These are phyloP conservation scores for Pseudogymnoascus sp. DNA, from an alignment of 2,329 filamentous ascomycete genomes.

Conservation along the genomic window DNA sequence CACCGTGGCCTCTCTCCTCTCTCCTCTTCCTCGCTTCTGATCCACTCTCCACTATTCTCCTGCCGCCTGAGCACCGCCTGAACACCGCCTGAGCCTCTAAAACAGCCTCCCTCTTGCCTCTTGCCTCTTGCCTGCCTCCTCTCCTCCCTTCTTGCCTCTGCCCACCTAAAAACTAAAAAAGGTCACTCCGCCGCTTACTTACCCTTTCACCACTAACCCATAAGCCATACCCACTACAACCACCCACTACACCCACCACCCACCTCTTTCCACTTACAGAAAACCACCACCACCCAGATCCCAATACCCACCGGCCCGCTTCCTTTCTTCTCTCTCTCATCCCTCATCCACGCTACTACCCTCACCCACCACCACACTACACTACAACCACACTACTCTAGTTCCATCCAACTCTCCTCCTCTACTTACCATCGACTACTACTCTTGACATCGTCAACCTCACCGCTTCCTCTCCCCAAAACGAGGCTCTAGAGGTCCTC, in stretches of 20 bases:
- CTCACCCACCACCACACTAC: neutral
- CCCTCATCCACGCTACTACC: neutral
- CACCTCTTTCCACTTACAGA: neutral
- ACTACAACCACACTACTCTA: neutral
- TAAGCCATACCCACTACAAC: too few species aligned
- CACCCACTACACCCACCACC: too few species aligned
- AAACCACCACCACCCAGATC: too few species aligned
- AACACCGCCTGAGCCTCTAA: neutral
- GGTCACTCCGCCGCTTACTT: neutral
- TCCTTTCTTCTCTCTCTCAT: neutral
- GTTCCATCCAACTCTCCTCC: neutral
- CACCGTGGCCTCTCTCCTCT: neutral
- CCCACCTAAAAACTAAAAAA: neutral
- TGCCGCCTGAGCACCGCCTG: neutral
- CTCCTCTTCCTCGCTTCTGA: neutral
- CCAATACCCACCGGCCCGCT: neutral
- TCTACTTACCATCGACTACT: neutral
- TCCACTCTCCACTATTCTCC: slow-evolving; percentile 2
- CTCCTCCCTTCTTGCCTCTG: neutral
- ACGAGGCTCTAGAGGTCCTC: neutral
- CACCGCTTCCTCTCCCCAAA: neutral
- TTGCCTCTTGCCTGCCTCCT: neutral
- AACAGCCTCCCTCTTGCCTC: neutral
- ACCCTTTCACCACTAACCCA: too few species aligned
- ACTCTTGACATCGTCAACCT: neutral